phyloP scores from a whole-genome alignment of 495 filamentous ascomycete genomes.

The Poronia punctata region DNA sequence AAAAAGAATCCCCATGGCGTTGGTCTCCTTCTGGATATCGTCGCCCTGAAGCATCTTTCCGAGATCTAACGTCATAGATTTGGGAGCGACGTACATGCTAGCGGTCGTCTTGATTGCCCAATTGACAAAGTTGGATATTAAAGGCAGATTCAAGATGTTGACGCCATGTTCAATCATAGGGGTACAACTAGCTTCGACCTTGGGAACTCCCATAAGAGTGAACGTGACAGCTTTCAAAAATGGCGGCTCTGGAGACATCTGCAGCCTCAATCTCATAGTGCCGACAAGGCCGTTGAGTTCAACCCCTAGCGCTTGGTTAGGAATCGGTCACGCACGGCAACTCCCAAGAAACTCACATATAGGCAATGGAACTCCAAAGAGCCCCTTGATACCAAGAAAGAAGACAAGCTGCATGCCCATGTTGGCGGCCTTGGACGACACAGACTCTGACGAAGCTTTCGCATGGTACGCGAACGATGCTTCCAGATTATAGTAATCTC shows the following conservation, averaged over 20 bases:
- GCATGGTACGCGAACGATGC: conserved; percentile 92
- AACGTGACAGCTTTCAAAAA: conserved; percentile 90
- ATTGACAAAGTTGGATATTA: conserved; percentile 96
- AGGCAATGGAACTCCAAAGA: conserved; percentile 84
- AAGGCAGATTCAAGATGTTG: conserved; percentile 83
- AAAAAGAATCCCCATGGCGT: conserved; percentile 81
- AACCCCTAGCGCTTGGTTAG: conserved; percentile 41
- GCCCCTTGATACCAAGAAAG: conserved; percentile 76
- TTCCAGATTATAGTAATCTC: conserved; percentile 91
- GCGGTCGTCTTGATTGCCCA: conserved; percentile 84
- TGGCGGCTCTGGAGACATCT: conserved; percentile 80
- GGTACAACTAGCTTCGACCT: conserved; percentile 83
- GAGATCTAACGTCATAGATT: conserved; percentile 87
- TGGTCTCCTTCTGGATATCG: conserved; percentile 79
- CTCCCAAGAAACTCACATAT: conserved; percentile 45
- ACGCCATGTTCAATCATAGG: conserved; percentile 84
- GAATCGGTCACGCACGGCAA: background rate
- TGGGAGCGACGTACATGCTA: conserved; percentile 92
- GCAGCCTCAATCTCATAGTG: conserved; percentile 72
- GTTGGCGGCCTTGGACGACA: conserved; percentile 76
- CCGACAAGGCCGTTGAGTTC: conserved; percentile 81
- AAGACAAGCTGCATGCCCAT: conserved; percentile 95
- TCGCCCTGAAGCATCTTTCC: conserved; percentile 86
- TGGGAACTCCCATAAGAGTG: conserved; percentile 85
- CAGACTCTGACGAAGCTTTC: conserved; percentile 56